Conservation (phyloP, 2,329 filamentous ascomycete genomes). For the Phialocephala subalpina region DNA sequence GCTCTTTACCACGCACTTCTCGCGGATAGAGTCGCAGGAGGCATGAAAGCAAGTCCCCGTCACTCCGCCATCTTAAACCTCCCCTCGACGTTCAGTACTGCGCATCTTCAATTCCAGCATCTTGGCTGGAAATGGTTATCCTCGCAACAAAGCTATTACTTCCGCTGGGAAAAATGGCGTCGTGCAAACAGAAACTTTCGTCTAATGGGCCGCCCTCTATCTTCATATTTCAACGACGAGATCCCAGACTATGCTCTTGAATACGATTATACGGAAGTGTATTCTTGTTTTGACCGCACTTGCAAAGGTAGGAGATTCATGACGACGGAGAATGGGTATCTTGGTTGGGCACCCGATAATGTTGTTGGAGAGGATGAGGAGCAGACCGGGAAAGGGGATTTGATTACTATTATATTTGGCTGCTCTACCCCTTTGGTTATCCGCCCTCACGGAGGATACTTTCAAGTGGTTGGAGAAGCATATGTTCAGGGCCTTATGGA, state of each 20-base stretch:
- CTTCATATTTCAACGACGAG: slow-evolving; percentile 21
- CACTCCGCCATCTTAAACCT: slow-evolving; percentile 22
- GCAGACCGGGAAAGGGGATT: slow-evolving; percentile 25
- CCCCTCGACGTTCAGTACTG: slow-evolving; percentile 17
- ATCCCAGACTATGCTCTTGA: slow-evolving; percentile 22
- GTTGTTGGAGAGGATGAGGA: slow-evolving; percentile 14
- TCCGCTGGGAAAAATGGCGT: slow-evolving; percentile 25
- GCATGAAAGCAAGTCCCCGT: slow-evolving; percentile 3
- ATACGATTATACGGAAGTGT: slow-evolving; percentile 29
- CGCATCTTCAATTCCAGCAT: slow-evolving; percentile 15
- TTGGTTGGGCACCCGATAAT: slow-evolving; percentile 32
- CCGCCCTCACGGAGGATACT: slow-evolving; percentile 8
- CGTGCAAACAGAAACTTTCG: slow-evolving; percentile 19
- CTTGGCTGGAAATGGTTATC: slow-evolving; percentile 27
- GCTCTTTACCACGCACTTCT: slow-evolving; percentile 28
- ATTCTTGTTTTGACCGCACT: slow-evolving; percentile 21
- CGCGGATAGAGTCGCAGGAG: slow-evolving; percentile 20
- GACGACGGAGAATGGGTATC: slow-evolving; percentile 24
- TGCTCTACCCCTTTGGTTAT: slow-evolving; percentile 33
- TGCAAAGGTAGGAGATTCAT: slow-evolving; percentile 23
- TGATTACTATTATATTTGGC: slow-evolving; percentile 30
- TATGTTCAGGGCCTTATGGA: slow-evolving; percentile 38
- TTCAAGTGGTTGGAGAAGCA: slow-evolving; percentile 30
- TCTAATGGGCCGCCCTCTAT: slow-evolving; percentile 6
- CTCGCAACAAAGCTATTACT: slow-evolving; percentile 23